Base-by-base conservation (phyloP, 257 asterid species). In the Leonotis leonurus region DNA sequence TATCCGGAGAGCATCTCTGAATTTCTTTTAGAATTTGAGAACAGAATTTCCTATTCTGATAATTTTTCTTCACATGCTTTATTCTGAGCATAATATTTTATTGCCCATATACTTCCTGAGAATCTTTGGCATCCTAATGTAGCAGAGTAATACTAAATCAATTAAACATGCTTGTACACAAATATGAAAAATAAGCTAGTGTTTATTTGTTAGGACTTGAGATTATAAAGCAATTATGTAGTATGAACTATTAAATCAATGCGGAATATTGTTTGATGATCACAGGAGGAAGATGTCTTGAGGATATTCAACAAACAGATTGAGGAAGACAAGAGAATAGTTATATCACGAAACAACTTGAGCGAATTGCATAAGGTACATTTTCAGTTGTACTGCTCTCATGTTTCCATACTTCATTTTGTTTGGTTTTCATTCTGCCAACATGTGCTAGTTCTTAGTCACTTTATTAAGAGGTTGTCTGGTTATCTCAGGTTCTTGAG, bases 221-320 rank as follows among this genome's bases (percentile, higher is more conserved):
- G 20, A 39, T 46, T 50, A 46, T 67, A 35, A 56, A 18, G 14
- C 33, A 18, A 32, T 21, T 24, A 27, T 68, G 55, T 57, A 57
- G 50, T 61, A 62, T 29, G 54, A 58, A 22, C 52, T 46, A 56
- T 61, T n/a, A n/a, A n/a, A n/a, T n/a, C n/a, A n/a, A 36, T 41
- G 51, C 2, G 36, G 12, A 27, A 60, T 62, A 39, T 40, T 76
- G 57, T 39, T 60, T 50, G 71, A 36, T 70, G 60, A 68, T 72
- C 73, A 59, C 88, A 92, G 99, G 99, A 89, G 75, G 99, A 92
- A 71, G 99, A 89, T 75, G 71, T 73, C 37, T 83, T 82, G 73
- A 83, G 75, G 75, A 80, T 86, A 75, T 87, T 89, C 80, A 85
- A 73, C 78, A 87, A 89, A 54, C 99, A 92, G 82, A 84, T 92